Evolutionary conservation across 2,329 filamentous ascomycete genomes (phyloP), one percentile per base, ranked within the genome.

Genomic region (Diplodia mutila): DNA sequence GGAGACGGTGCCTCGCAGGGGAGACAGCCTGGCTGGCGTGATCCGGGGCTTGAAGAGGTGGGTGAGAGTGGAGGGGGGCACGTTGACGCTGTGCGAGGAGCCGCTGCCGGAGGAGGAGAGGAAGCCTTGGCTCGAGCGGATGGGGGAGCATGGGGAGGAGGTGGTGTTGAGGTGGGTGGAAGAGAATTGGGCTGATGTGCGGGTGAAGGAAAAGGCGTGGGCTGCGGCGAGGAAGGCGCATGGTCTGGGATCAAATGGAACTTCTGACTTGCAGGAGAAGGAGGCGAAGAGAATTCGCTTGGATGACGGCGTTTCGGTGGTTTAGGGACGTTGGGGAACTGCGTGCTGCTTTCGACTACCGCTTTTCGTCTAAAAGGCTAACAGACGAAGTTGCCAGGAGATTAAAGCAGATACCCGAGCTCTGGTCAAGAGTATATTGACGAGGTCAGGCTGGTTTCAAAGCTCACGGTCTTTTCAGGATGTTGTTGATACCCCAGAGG

Each of bases 1-100:
- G 71, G 82, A 70, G 5, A 34, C 55, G 0, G 55, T 81, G 7
- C 74, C 76, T 0, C 42, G 72, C 8, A 69, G 74, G 12, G 73
- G 72, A 7, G 73, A 73, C n/a, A 68, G 69, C 11, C 64, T 77
- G 2, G 68, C 70, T n/a, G 55, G 69, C 7, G 71, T 71, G 0
- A 25, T 80, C 21, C 74, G 73, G 32, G 75, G 73, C 2, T 65
- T 80, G 57, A 75, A 74, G 65, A 73, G 76, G 12, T 80, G 77
- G 74, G 78, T 80, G 2, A 57, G 61, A 2, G 78, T 78, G 37
- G 23, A 71, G 0, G 55, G 75, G 25, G 73, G 73, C 11, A 52
- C 65, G 6, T 73, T 75, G 14, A 67, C 63, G 4, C 71, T 77
- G 16, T 64, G 65, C 5, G 34, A 70, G 5, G 57, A 71, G 27